Base-by-base conservation (phyloP, 2,329 filamentous ascomycete species). In the Alternaria postmessia region DNA sequence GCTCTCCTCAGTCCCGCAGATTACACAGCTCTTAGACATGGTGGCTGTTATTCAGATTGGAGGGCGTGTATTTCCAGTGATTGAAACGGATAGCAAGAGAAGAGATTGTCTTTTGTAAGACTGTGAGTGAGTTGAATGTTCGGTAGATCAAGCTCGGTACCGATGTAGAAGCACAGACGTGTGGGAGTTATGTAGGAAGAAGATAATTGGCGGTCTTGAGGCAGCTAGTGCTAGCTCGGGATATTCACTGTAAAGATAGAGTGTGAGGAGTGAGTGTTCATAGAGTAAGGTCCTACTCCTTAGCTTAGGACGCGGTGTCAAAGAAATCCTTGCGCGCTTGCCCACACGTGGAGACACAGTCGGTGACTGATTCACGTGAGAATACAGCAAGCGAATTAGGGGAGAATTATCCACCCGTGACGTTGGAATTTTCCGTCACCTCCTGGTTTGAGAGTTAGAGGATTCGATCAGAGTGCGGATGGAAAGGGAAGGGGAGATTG, bases 1-100 rank as follows among this genome's bases (percentile, higher is more conserved):
- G 11, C 39, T 62, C 39, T 70, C 66, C 1, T 69, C 64, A 18
- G 66, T 62, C n/a, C 63, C 65, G 48, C 73, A 75, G 26, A 74
- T 66, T 0, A 73, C 52, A 30, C 71, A 75, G 24, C 52, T 49
- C 22, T 67, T 70, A 11, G 49, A 54, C 51, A 44, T 62, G 8
- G 41, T 49, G 49, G 8, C 8, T n/a, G 7, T 1, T 16, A 8
- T 52, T 7, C 7, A 3, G n/a, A 22, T n/a, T 7, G n/a, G 9
- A 16, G 12, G 39, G 24, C 26, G 8, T 32, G 12, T 3, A 3
- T 32, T 9, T 12, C 7, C 32, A 12, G 30, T 38, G 20, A 22
- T 24, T 22, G 4, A 2, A 14, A 24, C 6, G 5, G 22, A 28
- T 34, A 36, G 48, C 18, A 4, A 18, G 2, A 44, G n/a, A 22